Percentiles rank a stretch among this genome's conserved stretches.
Evolutionary conservation across 2,329 filamentous ascomycete species (phyloP).

Genomic region (Apiospora marii): DNA sequence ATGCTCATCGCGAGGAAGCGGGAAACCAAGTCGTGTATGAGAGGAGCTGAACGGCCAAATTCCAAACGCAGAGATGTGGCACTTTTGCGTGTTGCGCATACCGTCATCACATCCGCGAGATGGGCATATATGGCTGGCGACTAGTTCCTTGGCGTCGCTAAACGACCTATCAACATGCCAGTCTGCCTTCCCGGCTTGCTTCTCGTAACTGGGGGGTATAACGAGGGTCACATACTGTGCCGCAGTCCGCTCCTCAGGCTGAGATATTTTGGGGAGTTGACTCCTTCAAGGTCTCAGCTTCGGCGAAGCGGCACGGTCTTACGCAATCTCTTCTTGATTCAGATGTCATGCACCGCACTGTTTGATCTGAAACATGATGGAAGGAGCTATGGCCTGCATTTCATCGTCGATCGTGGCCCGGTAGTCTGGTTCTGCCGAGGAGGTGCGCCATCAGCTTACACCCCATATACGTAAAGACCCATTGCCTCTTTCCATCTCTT

Average conservation of each 20-base stretch:
- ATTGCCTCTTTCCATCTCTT: background rate
- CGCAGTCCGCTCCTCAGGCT: background rate
- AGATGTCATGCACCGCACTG: background rate
- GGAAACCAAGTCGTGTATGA: background rate
- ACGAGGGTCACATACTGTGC: background rate
- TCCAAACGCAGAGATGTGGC: background rate
- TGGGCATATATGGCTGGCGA: background rate
- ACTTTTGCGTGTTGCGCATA: background rate
- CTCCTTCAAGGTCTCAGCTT: background rate
- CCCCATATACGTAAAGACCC: background rate
- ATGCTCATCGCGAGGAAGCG: background rate
- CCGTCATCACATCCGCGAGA: background rate
- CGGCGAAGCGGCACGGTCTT: background rate
- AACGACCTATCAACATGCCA: background rate
- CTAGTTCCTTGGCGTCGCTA: background rate
- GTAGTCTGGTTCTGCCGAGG: background rate
- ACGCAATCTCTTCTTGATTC: background rate
- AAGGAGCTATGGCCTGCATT: background rate
- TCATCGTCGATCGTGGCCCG: background rate
- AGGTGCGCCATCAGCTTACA: constrained; percentile 5
- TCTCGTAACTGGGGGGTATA: background rate
- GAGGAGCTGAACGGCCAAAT: background rate
- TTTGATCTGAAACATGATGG: background rate
- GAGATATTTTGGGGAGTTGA: background rate
- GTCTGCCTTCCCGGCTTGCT: background rate